Conservation (phyloP, 2,329 filamentous ascomycete species). For the Microcyclospora tardicrescens region DNA sequence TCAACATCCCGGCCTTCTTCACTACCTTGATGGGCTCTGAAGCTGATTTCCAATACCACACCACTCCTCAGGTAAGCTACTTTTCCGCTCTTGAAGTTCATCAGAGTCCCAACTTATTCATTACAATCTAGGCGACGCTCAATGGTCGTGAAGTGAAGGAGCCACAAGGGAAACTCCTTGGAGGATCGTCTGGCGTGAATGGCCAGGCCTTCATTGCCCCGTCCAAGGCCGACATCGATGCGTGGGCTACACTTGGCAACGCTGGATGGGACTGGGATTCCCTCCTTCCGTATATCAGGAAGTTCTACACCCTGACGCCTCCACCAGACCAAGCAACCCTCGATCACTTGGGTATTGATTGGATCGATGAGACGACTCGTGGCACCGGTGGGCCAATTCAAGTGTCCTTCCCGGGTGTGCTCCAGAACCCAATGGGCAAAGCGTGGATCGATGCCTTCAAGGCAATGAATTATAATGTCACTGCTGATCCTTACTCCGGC, state of each 20-base stretch:
- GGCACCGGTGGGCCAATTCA: slow-evolving; percentile 18
- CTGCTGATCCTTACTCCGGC: no score
- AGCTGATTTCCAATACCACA: slow-evolving; percentile 15
- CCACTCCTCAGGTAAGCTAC: slow-evolving; percentile 18
- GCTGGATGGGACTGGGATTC: slow-evolving; percentile 18
- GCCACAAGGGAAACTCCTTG: slow-evolving; percentile 4
- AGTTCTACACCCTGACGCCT: slow-evolving; percentile 7
- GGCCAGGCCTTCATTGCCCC: slow-evolving; percentile 25
- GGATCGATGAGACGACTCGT: slow-evolving; percentile 7
- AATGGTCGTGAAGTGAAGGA: neutral
- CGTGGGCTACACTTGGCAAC: slow-evolving; percentile 21
- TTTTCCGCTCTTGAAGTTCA: slow-evolving; percentile 17
- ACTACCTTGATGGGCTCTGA: slow-evolving; percentile 4
- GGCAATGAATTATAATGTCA: slow-evolving; percentile 7
- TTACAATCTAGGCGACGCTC: neutral
- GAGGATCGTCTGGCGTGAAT: slow-evolving; percentile 25
- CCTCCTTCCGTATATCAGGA: slow-evolving; percentile 17
- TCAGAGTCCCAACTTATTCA: slow-evolving; percentile 6
- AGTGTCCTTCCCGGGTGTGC: slow-evolving; percentile 24
- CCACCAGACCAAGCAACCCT: slow-evolving; percentile 10
- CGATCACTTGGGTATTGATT: slow-evolving; percentile 2
- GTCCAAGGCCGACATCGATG: slow-evolving; percentile 22
- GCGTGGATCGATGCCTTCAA: slow-evolving; percentile 6
- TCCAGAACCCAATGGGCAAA: slow-evolving; percentile 6
- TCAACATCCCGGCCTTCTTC: slow-evolving; percentile 7